Base-by-base conservation (phyloP, 2,329 filamentous ascomycete species). In the Ophiostoma perfectum region DNA sequence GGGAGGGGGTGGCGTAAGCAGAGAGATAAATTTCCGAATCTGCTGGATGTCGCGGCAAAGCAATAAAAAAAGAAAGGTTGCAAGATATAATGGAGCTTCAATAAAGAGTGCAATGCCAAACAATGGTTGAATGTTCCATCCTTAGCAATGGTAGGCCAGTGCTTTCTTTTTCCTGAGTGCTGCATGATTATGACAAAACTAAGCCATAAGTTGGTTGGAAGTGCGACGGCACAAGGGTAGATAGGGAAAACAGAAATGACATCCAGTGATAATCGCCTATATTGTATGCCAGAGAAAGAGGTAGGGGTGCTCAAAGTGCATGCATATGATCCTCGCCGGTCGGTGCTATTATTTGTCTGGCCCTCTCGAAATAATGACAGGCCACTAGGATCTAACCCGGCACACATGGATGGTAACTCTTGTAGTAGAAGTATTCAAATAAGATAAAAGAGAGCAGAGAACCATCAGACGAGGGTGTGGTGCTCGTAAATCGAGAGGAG, bases 1-100 rank as follows among this genome's bases (percentile, higher is more conserved):
- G 58, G 41, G 58, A 62, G 58, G 58, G 36, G 58, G 36, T n/a
- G 36, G 36, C 36, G 36, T 62, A 49, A n/a, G 58, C 36, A n/a
- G 58, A 27, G 58, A 14, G 58, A 62, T 12, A 38, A 8, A 62
- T 41, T 12, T 39, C 58, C 38, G 58, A 62, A 16, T 9, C 4
- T 11, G 36, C 12, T 8, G 58, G 58, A 41, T 62, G 58, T 16
- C 38, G 58, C 58, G 58, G 58, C 38, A 62, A 62, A 41, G 12
- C n/a, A n/a, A 12, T 9, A 14, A 62, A 62, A 60, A 5, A 60
- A 60, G 38, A 18, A 52, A 18, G 3, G 18, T 18, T 6, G 6
- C 47, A 12, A 18, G 16, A n/a, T 45, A 45, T 45, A 45, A 45
- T 12, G 42, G 42, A 45, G 42, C 8, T 8, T 12, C 6, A 45